Evolutionary conservation across 345 rosid genomes (phyloP).

Genomic region (Arabidopsis arenosa): DNA sequence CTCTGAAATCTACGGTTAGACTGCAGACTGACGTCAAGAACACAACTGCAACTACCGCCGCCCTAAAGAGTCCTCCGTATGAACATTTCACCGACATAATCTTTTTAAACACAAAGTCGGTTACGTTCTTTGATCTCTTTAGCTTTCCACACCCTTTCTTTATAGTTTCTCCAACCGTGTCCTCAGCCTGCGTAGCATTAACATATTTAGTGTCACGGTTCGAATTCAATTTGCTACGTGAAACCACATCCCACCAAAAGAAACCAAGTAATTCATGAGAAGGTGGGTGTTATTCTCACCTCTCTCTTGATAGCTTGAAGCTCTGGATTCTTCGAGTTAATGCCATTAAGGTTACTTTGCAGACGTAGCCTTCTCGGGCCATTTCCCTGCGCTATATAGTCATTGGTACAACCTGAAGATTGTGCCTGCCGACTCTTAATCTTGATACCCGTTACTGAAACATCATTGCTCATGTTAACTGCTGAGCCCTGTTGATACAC

Average conservation of each 20-base stretch:
- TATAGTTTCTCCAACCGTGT: not conserved
- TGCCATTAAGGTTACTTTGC: constrained; percentile 46
- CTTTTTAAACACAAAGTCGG: constrained; percentile 24
- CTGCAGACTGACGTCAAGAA: constrained; percentile 50
- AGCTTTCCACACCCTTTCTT: constrained; percentile 31
- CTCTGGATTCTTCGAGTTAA: constrained; percentile 37
- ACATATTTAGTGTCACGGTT: constrained; percentile 3
- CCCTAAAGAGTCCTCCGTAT: constrained; percentile 46
- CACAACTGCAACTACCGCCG: constrained; percentile 50
- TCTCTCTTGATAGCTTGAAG: constrained; percentile 39
- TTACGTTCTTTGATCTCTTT: constrained; percentile 34
- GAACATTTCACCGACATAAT: constrained; percentile 32
- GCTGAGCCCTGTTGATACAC: constrained; percentile 14
- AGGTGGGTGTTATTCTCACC: constrained; percentile 53
- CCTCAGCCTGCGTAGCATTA: constrained; percentile 39
- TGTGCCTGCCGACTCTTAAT: constrained; percentile 51
- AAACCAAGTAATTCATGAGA: constrained; percentile 3
- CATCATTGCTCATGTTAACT: constrained; percentile 35
- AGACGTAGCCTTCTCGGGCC: constrained; percentile 66
- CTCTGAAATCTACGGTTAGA: constrained; percentile 37
- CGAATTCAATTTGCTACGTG: not conserved
- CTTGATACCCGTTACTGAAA: constrained; percentile 53
- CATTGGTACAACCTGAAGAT: constrained; percentile 22
- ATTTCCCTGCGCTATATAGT: constrained; percentile 49
- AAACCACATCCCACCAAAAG: not conserved